Evolutionary conservation across 2,329 filamentous ascomycete genomes (phyloP), one percentile per base, ranked within the genome.

Genomic region (Epichloe scottii): DNA sequence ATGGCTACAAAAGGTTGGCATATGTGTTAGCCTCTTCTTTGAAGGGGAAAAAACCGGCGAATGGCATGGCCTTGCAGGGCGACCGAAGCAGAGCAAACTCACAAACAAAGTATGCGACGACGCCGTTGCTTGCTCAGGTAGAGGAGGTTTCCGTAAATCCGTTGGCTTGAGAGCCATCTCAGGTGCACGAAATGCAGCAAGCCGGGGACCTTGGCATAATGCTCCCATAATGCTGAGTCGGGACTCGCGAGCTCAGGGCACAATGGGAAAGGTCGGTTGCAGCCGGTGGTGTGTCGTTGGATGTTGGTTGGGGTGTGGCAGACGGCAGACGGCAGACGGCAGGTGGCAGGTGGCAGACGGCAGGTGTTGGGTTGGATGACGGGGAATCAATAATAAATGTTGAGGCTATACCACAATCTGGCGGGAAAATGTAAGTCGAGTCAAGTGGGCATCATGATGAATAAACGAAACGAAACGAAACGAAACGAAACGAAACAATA

Each of bases 1-100:
- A 57, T 44, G 62, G 66, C 74, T 76, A 55, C 21, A 30, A 8
- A 17, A 41, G 15, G n/a, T 30, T 14, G 33, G 2, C 21, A 33
- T 33, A 5, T 7, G 3, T 21, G 30, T 49, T 43, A 49, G 48
- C 21, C 23, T n/a, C 3, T 14, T 38, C 17, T 5, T 10, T 34
- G 41, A n/a, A 38, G 14, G 3, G 35, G 39, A 41, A n/a, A 11
- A 14, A 15, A 4, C 5, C 23, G 41, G 23, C 15, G 23, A n/a
- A 30, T 42, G 12, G 48, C 35, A 46, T 30, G 12, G 14, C 12
- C 15, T 11, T n/a, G 23, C 2, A 41, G 8, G 23, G 7, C 17
- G n/a, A 33, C 26, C 11, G 17, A 11, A 34, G 14, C 4, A 23
- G 34, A 8, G n/a, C 15, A 41, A 6, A 54, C 54, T 52, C 48